phyloP scores from a whole-genome alignment of 306 rosid genomes.

The Calophaca sinica region DNA sequence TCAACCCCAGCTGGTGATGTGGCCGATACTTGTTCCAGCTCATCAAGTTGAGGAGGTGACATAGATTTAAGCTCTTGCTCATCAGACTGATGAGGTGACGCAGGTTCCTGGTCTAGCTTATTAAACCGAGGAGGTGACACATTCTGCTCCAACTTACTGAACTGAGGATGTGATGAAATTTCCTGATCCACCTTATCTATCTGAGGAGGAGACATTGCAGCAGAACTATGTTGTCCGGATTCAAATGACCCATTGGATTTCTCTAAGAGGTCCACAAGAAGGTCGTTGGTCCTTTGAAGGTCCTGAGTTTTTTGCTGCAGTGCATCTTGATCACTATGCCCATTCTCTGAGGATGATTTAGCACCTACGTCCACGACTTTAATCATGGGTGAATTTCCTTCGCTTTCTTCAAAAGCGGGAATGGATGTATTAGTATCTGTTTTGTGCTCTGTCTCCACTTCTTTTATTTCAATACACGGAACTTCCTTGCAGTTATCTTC shows the following conservation, averaged over 20 bases:
- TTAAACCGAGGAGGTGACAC: constrained; percentile 24
- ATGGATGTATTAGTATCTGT: constrained; percentile 29
- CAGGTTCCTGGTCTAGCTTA: constrained; percentile 46
- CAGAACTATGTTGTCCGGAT: constrained; percentile 45
- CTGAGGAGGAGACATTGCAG: constrained; percentile 45
- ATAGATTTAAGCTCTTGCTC: constrained; percentile 28
- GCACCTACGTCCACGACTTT: constrained; percentile 35
- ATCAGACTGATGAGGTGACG: constrained; percentile 25
- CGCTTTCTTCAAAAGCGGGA: constrained; percentile 51
- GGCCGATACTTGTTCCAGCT: constrained; percentile 41
- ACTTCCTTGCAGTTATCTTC: constrained; percentile 65
- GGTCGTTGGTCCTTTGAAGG: constrained; percentile 54
- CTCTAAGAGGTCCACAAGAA: constrained; percentile 54
- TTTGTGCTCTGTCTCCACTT: constrained; percentile 39
- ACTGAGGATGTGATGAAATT: constrained; percentile 39
- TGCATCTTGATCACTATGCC: constrained; percentile 45
- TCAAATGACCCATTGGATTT: constrained; percentile 53
- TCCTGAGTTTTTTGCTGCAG: constrained; percentile 54
- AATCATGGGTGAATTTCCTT: constrained; percentile 40
- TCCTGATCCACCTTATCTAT: constrained; percentile 48
- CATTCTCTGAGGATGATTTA: constrained; percentile 45
- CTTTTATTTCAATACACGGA: constrained; percentile 58
- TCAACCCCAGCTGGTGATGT: constrained; percentile 36
- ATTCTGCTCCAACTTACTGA: constrained; percentile 49
- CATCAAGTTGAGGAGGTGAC: constrained; percentile 42